phyloP scores from a whole-genome alignment of 768 basidiomycete species.

The Mycena vitilis region DNA sequence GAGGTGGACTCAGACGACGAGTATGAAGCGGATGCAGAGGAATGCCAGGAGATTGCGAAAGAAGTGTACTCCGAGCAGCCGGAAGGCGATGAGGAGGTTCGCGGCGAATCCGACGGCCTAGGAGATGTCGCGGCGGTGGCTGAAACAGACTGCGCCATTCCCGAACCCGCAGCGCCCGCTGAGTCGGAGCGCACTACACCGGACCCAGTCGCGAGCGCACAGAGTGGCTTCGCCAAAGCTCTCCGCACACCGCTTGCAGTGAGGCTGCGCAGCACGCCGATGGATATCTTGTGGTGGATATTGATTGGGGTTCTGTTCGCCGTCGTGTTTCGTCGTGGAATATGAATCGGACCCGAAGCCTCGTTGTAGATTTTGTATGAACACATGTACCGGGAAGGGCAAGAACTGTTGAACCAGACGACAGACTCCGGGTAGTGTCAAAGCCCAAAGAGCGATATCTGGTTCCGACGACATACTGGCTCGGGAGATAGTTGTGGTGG shows the following conservation, averaged over 20 bases:
- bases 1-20: not conserved
- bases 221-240: not conserved
- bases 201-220: no score
- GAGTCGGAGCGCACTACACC: no score
- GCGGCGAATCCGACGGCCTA: no score
- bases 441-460: no score
- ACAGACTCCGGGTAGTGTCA: no score
- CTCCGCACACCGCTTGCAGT: not conserved
- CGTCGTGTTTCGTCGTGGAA: not conserved
- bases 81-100: not conserved
- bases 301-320: not conserved
- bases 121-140: not conserved
- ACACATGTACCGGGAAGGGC: no score
- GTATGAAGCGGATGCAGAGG: not conserved
- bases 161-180: not conserved
- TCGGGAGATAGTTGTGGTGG: no score
- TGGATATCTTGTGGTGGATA: slow-evolving; percentile 1
- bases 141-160: not conserved
- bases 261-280: not conserved
- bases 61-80: no score
- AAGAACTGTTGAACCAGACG: no score
- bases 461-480: no score
- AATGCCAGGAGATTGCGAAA: not conserved
- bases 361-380: no score
- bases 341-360: no score